Conservation (phyloP, 1,139 yeast genomes). For the Kodamaea alishanica region DNA sequence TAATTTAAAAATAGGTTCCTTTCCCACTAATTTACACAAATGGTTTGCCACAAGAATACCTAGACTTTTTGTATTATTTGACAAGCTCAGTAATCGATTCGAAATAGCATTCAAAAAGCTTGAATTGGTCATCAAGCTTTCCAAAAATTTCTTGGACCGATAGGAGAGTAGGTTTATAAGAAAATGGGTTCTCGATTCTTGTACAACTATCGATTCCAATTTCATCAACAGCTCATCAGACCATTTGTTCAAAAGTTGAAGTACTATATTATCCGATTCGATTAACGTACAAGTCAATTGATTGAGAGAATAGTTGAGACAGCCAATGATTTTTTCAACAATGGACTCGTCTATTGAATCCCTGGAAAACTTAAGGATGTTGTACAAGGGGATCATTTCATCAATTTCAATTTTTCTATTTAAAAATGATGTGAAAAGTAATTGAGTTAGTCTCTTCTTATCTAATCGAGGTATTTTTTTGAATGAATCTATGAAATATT, state of each 20-base stretch:
- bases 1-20: slow-evolving; percentile 38
- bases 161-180: slow-evolving; percentile 26
- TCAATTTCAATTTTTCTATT: not conserved
- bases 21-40: slow-evolving; percentile 33
- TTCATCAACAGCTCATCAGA: slow-evolving; percentile 26
- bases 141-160: slow-evolving; percentile 15
- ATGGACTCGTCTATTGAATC: slow-evolving; percentile 15
- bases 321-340: slow-evolving; percentile 17
- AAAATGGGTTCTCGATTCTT: slow-evolving; percentile 34
- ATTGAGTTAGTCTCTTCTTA: slow-evolving; percentile 17
- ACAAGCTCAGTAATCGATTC: slow-evolving; percentile 41
- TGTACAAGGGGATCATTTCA: slow-evolving; percentile 5
- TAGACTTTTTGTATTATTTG: slow-evolving; percentile 37
- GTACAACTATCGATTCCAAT: slow-evolving; percentile 33
- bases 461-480: slow-evolving; percentile 27
- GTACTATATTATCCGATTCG: not conserved
- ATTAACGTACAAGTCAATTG: slow-evolving; percentile 9
- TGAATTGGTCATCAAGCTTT: slow-evolving; percentile 22
- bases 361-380: slow-evolving; percentile 6
- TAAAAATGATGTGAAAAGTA: slow-evolving; percentile 1
- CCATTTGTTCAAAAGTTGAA: slow-evolving; percentile 24
- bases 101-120: slow-evolving; percentile 42
- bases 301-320: slow-evolving; percentile 14
- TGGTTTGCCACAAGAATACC: slow-evolving; percentile 48
- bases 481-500: slow-evolving; percentile 16